Evolutionary conservation across 148 eudicot genomes (phyloP).

Genomic region (Cornus controversa): DNA sequence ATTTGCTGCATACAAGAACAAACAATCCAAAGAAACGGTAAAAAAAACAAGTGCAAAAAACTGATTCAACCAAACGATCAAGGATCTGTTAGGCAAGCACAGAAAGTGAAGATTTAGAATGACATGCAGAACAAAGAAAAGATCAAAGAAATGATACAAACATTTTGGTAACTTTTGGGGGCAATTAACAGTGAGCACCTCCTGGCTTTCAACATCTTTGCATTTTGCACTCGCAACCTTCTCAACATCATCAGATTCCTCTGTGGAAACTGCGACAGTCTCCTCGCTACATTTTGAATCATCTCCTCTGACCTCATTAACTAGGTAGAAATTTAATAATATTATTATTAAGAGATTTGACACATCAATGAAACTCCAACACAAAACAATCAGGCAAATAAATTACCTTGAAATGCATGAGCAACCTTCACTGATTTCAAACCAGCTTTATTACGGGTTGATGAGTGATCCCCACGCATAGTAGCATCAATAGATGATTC

Average conservation of each 20-base stretch:
- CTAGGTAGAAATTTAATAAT: constrained; percentile 5
- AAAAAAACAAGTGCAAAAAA: not conserved
- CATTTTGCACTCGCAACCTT: constrained; percentile 24
- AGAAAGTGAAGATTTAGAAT: not conserved
- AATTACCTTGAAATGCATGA: constrained; percentile 36
- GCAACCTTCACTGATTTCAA: constrained; percentile 23
- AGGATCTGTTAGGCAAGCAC: not conserved
- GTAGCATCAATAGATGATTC: constrained; percentile 24
- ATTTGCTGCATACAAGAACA: constrained; percentile 33
- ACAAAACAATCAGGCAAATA: not conserved
- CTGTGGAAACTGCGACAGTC: constrained; percentile 13
- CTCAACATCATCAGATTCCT: constrained; percentile 24
- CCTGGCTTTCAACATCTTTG: constrained; percentile 20
- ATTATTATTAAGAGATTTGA: not conserved
- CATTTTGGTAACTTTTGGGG: constrained; percentile 33
- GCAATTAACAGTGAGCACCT: constrained; percentile 12
- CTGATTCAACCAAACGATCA: not conserved
- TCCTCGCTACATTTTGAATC: constrained; percentile 23
- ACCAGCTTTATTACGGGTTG: constrained; percentile 15
- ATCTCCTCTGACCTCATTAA: constrained; percentile 16
- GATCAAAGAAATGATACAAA: constrained; percentile 21
- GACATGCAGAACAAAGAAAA: not conserved
- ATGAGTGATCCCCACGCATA: constrained; percentile 14
- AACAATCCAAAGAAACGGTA: not conserved
- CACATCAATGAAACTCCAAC: constrained; percentile 1